Conservation (phyloP, 305 asterid species). For the Ajuga reptans region DNA sequence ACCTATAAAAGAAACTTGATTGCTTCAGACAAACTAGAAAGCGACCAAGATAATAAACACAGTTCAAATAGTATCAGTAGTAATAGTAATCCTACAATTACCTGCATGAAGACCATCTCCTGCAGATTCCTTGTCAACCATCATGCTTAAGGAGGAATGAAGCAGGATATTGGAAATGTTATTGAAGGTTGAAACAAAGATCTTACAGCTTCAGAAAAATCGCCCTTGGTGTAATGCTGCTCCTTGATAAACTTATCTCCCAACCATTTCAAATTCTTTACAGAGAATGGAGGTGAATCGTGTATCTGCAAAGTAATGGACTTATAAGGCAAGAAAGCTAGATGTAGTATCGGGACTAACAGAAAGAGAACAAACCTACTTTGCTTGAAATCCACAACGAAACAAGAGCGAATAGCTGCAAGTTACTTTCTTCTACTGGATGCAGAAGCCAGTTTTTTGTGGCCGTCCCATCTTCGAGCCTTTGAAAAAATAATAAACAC, state of each 20-base stretch:
- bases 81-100: slow-evolving; percentile 11
- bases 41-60: slow-evolving; percentile 3
- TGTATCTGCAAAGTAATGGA: slow-evolving; percentile 42
- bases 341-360: not conserved
- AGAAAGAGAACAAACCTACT: slow-evolving; percentile 32
- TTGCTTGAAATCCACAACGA: slow-evolving; percentile 84
- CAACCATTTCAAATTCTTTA: slow-evolving; percentile 42
- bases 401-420: slow-evolving; percentile 71
- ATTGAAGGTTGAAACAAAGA: slow-evolving; percentile 17
- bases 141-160: slow-evolving; percentile 22
- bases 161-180: slow-evolving; percentile 18
- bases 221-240: slow-evolving; percentile 68
- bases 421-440: slow-evolving; percentile 60
- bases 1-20: slow-evolving; percentile 32
- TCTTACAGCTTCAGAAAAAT: slow-evolving; percentile 66
- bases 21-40: slow-evolving; percentile 19
- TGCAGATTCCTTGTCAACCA: slow-evolving; percentile 29
- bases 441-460: slow-evolving; percentile 52
- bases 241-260: slow-evolving; percentile 52
- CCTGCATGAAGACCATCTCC: slow-evolving; percentile 77
- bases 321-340: slow-evolving; percentile 20
- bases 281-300: slow-evolving; percentile 51
- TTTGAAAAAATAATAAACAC: slow-evolving; percentile 4
- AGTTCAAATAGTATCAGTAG: slow-evolving; percentile 8
- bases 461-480: slow-evolving; percentile 29